Percentiles rank a stretch among this genome's conserved stretches.
phyloP scores from a whole-genome alignment of 306 rosid species.

The Trifolium pratense region DNA sequence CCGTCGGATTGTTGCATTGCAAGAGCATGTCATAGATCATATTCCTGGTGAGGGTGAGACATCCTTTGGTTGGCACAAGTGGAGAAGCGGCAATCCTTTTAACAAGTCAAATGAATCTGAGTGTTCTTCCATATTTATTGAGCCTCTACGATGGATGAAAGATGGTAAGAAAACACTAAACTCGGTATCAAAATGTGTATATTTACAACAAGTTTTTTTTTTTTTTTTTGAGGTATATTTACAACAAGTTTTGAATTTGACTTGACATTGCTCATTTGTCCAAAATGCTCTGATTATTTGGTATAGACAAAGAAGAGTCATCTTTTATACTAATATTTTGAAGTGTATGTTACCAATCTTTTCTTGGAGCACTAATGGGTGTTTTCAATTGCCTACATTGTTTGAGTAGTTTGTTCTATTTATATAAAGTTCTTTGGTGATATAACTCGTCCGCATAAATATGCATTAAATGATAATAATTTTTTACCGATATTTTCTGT shows the following conservation, averaged over 20 bases:
- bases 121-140: constrained; percentile 91
- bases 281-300: constrained; percentile 18
- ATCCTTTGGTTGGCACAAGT: constrained; percentile 71
- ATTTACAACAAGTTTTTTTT: no score
- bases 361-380: constrained; percentile 22
- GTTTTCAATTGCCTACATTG: constrained; percentile 1
- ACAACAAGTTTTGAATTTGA: constrained; percentile 9
- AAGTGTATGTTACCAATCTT: constrained; percentile 10
- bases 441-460: neutral
- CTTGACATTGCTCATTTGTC: constrained; percentile 18
- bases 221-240: no score
- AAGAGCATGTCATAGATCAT: constrained; percentile 82
- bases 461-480: constrained; percentile 6
- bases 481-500: constrained; percentile 43
- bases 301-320: neutral
- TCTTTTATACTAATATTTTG: constrained; percentile 29
- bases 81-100: constrained; percentile 71
- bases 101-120: constrained; percentile 70
- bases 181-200: constrained; percentile 27
- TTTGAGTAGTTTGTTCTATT: constrained; percentile 22
- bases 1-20: constrained; percentile 80
- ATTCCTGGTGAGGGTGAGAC: constrained; percentile 89
- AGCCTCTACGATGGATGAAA: constrained; percentile 96
- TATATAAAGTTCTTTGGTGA: constrained; percentile 16
- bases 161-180: constrained; percentile 63